These are phyloP conservation scores for Cryphonectria parasitica DNA, from an alignment of 2,329 filamentous ascomycete genomes.

Conservation along the genomic window DNA sequence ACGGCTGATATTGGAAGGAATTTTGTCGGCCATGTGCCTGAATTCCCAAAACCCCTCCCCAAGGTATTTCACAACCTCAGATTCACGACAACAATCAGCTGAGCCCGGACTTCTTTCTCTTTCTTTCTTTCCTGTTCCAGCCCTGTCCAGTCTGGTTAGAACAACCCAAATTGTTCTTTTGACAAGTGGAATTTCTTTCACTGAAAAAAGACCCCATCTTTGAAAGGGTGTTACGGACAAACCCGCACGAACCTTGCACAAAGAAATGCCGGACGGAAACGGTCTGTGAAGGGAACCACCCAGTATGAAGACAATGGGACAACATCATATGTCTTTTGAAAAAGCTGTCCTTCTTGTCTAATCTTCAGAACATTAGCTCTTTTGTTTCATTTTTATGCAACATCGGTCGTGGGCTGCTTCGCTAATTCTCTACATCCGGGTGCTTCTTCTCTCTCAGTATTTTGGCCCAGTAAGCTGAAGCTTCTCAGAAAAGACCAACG, in stretches of 20 bases:
- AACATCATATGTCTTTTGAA: not conserved
- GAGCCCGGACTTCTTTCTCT: not conserved
- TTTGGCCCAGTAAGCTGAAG: not conserved
- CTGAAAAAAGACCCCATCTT: not conserved
- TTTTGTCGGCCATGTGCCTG: not conserved
- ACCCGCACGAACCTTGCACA: slow-evolving; percentile 1
- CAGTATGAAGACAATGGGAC: slow-evolving; percentile 13
- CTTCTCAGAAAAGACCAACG: not conserved
- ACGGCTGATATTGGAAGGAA: not conserved
- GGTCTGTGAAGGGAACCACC: slow-evolving; percentile 5
- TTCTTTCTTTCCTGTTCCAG: not conserved
- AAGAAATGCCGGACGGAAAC: slow-evolving; percentile 25
- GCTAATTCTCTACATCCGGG: not conserved
- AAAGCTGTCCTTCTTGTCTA: not conserved
- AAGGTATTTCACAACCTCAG: no score
- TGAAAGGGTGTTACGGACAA: slow-evolving; percentile 9
- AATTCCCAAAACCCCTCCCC: not conserved
- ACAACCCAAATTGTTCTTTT: slow-evolving; percentile 7
- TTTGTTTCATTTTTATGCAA: not conserved
- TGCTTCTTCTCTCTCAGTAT: not conserved
- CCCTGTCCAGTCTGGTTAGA: not conserved
- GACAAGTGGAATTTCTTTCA: not conserved
- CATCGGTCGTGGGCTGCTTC: not conserved
- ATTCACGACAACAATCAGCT: not conserved
- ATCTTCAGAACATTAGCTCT: not conserved